phyloP scores from a whole-genome alignment of 2,329 filamentous ascomycete species.

The Trichoderma asperellum region DNA sequence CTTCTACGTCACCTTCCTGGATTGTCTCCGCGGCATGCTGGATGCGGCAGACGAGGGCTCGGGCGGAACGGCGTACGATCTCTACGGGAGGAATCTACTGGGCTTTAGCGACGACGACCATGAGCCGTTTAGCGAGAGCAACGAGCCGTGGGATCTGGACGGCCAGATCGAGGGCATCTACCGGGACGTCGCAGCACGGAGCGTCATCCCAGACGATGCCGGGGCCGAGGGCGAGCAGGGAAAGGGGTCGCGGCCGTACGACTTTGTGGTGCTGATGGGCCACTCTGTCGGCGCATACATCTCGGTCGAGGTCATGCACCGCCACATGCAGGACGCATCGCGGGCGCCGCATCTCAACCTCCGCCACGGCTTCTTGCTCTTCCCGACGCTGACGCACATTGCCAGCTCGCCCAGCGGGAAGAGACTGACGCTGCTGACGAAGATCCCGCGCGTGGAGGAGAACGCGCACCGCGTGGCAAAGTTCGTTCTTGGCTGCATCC shows the following conservation, averaged over 20 bases:
- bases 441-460: conserved; percentile 47
- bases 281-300: conserved; percentile 79
- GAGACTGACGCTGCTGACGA: conserved; percentile 47
- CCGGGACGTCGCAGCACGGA: conserved; percentile 42
- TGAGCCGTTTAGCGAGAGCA: conserved; percentile 47
- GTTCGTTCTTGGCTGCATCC: conserved; percentile 48
- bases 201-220: conserved; percentile 30
- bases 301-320: conserved; percentile 66
- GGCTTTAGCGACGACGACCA: conserved; percentile 62
- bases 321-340: conserved; percentile 50
- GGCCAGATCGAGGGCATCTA: conserved; percentile 56
- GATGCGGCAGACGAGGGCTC: conserved; percentile 41
- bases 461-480: conserved; percentile 49
- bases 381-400: conserved; percentile 76
- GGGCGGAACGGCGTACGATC: conserved; percentile 49
- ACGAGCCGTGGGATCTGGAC: conserved; percentile 56
- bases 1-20: conserved; percentile 73
- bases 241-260: conserved; percentile 48
- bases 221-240: conserved; percentile 30
- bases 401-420: conserved; percentile 63
- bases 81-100: conserved; percentile 61
- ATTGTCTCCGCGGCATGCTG: conserved; percentile 58
- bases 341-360: conserved; percentile 48
- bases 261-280: conserved; percentile 68
- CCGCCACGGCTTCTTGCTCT: conserved; percentile 65